A percentile compares a stretch with the other conserved stretches of the same genome.
Evolutionary conservation across 345 rosid genomes (phyloP).

Genomic region (Sisymbrium irio): DNA sequence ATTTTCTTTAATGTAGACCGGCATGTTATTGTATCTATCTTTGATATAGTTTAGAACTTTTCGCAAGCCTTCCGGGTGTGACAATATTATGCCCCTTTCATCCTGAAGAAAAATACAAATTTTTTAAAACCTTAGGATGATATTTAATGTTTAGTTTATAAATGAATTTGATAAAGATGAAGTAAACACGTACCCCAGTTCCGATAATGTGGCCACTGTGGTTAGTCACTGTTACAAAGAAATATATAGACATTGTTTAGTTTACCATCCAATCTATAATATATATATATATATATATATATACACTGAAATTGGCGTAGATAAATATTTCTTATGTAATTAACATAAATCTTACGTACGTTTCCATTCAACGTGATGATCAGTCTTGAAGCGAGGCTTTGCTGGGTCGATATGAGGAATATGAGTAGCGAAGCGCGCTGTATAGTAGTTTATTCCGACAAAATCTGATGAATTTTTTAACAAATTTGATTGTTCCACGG

Average conservation of each 20-base stretch:
- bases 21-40: conserved; percentile 35
- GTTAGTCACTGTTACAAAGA: conserved; percentile 27
- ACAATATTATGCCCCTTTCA: conserved; percentile 11
- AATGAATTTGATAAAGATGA: not conserved
- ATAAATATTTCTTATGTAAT: not conserved
- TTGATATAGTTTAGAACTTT: conserved; percentile 33
- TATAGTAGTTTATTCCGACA: conserved; percentile 34
- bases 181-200: conserved; percentile 19
- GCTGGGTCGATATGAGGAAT: conserved; percentile 21
- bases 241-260: conserved; percentile 11
- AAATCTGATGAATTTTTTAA: conserved; percentile 33
- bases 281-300: not conserved
- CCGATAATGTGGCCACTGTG: conserved; percentile 35
- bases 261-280: not conserved
- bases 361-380: conserved; percentile 32
- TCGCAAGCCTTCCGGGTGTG: conserved; percentile 33
- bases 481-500: conserved; percentile 32
- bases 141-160: not conserved
- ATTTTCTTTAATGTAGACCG: conserved; percentile 35
- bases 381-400: conserved; percentile 36
- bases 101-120: conserved; percentile 6
- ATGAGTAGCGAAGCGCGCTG: conserved; percentile 23
- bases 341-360: conserved; percentile 3
- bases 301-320: not conserved
- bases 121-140: not conserved